These are phyloP conservation scores for Rehmannia glutinosa DNA, from an alignment of 257 asterid genomes.

Conservation along the genomic window DNA sequence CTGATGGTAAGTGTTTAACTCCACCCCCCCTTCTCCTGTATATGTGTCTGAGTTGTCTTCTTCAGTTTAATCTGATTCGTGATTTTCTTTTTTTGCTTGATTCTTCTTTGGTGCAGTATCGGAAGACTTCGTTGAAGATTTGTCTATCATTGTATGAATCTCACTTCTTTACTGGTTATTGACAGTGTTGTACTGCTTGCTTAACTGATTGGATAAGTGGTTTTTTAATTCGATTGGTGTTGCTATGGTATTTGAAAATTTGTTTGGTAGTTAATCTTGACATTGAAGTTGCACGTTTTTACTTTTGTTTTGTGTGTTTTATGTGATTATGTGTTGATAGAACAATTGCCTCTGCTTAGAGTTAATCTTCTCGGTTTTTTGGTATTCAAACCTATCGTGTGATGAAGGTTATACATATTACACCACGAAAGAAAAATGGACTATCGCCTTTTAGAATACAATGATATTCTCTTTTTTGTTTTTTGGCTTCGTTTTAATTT, in stretches of 20 bases:
- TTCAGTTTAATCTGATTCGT: constrained; percentile 1
- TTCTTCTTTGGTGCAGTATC: constrained; percentile 45
- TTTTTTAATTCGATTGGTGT: neutral
- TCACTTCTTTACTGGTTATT: constrained; percentile 5
- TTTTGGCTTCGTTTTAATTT: neutral
- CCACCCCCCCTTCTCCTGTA: neutral
- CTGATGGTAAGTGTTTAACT: constrained; percentile 41
- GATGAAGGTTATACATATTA: neutral
- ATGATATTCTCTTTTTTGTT: neutral
- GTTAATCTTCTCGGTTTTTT: neutral
- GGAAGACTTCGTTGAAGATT: constrained; percentile 59
- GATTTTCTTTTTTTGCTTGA: neutral
- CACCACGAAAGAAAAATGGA: neutral
- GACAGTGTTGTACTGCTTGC: neutral
- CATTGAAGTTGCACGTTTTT: neutral
- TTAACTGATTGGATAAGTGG: neutral
- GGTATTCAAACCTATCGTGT: neutral
- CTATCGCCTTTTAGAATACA: neutral
- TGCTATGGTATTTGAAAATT: neutral
- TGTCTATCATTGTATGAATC: constrained; percentile 64
- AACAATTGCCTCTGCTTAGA: neutral
- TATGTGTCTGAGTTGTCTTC: neutral
- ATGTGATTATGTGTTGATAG: neutral
- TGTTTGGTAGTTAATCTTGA: constrained; percentile 15
- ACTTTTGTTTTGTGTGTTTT: neutral